phyloP scores from a whole-genome alignment of 129 eudicot genomes.

The Flaveria robusta region DNA sequence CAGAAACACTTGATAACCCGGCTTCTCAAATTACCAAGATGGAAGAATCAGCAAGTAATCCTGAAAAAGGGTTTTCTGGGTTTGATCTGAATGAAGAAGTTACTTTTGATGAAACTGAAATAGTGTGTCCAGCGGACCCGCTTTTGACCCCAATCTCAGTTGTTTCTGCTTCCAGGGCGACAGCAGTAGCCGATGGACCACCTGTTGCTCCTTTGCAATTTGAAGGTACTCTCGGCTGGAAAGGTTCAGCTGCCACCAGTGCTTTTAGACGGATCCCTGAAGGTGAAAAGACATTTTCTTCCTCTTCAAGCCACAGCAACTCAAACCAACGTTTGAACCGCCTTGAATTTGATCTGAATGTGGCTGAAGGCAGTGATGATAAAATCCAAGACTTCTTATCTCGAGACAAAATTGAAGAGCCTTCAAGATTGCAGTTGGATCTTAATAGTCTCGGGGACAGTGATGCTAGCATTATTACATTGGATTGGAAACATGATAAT shows the following conservation, averaged over 20 bases:
- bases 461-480: conserved; percentile 38
- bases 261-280: conserved; percentile 73
- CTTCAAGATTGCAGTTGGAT: conserved; percentile 59
- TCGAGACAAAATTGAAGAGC: conserved; percentile 44
- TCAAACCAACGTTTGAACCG: conserved; percentile 43
- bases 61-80: conserved; percentile 43
- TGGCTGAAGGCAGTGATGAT: conserved; percentile 53
- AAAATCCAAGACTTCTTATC: conserved; percentile 34
- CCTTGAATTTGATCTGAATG: conserved; percentile 73
- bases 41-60: conserved; percentile 41
- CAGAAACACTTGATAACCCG: conserved; percentile 39
- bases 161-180: conserved; percentile 78
- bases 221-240: conserved; percentile 86
- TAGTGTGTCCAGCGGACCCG: conserved; percentile 33
- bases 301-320: conserved; percentile 50
- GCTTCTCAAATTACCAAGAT: conserved; percentile 48
- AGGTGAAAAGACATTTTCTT: conserved; percentile 37
- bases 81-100: conserved; percentile 79
- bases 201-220: conserved; percentile 67
- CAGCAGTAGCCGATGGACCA: conserved; percentile 44
- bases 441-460: conserved; percentile 63
- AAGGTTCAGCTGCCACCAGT: conserved; percentile 87
- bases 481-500: conserved; percentile 51
- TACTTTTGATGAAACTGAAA: conserved; percentile 45
- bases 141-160: conserved; percentile 49